A percentile compares a stretch with the other conserved stretches of the same genome.
These are phyloP conservation scores for Fraxinus americana DNA, from an alignment of 257 asterid species.

Conservation along the genomic window DNA sequence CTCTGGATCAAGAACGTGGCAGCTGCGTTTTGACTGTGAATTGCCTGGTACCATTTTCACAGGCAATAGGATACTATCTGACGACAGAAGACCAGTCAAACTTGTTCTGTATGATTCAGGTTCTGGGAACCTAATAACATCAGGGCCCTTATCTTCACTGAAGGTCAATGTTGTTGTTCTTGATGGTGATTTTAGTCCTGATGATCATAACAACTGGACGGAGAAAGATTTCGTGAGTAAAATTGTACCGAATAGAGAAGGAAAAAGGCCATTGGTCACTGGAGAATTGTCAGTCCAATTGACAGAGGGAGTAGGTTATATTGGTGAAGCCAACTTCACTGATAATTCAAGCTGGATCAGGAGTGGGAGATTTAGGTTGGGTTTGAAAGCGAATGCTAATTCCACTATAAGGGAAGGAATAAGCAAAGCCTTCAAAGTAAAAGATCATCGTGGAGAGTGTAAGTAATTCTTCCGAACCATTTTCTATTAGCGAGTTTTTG, in stretches of 20 bases:
- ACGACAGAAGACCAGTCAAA: constrained; percentile 37
- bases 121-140: constrained; percentile 41
- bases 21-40: constrained; percentile 48
- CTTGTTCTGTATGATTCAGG: constrained; percentile 48
- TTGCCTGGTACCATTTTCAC: constrained; percentile 68
- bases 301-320: constrained; percentile 64
- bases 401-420: constrained; percentile 69
- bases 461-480: constrained; percentile 31
- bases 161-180: constrained; percentile 59
- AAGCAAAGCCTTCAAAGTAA: constrained; percentile 74
- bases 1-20: constrained; percentile 43
- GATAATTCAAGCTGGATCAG: constrained; percentile 94
- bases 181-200: constrained; percentile 73
- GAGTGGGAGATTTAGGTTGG: constrained; percentile 80
- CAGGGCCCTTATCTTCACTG: constrained; percentile 58
- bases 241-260: constrained; percentile 65
- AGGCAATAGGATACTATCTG: constrained; percentile 43
- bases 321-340: constrained; percentile 67
- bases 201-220: constrained; percentile 69
- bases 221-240: constrained; percentile 49
- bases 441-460: constrained; percentile 93
- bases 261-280: constrained; percentile 75
- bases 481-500: background rate
- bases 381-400: constrained; percentile 36
- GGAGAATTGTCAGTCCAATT: constrained; percentile 57